Percentiles rank a stretch among this genome's conserved stretches.
Conservation (phyloP, 176 grass and related monocot genomes). For the Carex cristatella region DNA sequence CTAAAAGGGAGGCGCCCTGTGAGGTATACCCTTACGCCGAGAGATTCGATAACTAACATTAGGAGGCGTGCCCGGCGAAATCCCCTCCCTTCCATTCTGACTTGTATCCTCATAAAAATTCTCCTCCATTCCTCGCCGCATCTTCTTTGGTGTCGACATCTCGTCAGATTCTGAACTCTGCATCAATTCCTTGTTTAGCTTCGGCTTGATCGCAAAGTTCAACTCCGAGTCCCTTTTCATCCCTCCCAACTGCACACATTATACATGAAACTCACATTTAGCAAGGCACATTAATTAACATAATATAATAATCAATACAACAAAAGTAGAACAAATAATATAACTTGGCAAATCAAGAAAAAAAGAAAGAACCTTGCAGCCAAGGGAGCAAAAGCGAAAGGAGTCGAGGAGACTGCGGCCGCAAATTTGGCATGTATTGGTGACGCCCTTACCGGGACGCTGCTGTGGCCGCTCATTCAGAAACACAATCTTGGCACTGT, state of each 20-base stretch:
- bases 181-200: slow-evolving; percentile 22
- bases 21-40: slow-evolving; percentile 38
- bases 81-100: neutral
- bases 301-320: neutral
- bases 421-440: slow-evolving; percentile 46
- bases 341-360: neutral
- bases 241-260: slow-evolving; percentile 31
- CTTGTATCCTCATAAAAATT: neutral
- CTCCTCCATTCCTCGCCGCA: slow-evolving; percentile 18
- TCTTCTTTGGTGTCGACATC: slow-evolving; percentile 29
- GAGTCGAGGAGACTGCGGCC: slow-evolving; percentile 39
- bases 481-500: slow-evolving; percentile 49
- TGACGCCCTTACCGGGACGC: slow-evolving; percentile 38
- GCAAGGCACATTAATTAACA: neutral
- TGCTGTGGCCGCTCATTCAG: slow-evolving; percentile 43
- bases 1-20: slow-evolving; percentile 40
- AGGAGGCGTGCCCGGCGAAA: slow-evolving; percentile 43
- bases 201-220: slow-evolving; percentile 31
- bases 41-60: slow-evolving; percentile 38
- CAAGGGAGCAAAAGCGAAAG: slow-evolving; percentile 47
- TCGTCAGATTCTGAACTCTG: slow-evolving; percentile 36
- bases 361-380: slow-evolving; percentile 36
- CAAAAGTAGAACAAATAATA: neutral
- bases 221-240: slow-evolving; percentile 37
- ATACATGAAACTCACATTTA: neutral